These are phyloP conservation scores for Alternaria gaisen DNA, from an alignment of 2,329 filamentous ascomycete genomes.

Conservation along the genomic window DNA sequence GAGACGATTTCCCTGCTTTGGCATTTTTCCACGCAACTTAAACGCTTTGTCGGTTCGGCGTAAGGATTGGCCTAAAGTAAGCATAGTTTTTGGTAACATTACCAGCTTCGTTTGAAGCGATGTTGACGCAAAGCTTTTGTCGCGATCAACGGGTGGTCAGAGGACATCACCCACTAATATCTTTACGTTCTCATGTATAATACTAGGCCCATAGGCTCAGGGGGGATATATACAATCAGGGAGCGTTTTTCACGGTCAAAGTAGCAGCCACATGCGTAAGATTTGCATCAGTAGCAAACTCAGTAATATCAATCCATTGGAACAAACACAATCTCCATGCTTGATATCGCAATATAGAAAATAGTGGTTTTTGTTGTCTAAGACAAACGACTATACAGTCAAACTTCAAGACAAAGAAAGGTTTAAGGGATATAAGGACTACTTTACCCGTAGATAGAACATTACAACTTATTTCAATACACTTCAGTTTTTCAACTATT, in stretches of 20 bases:
- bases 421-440: too few species aligned
- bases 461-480: too few species aligned
- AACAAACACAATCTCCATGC: neutral
- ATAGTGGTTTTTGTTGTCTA: neutral
- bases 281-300: neutral
- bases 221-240: neutral
- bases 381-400: too few species aligned
- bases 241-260: neutral
- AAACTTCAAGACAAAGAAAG: too few species aligned
- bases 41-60: neutral
- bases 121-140: neutral
- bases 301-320: neutral
- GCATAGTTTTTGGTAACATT: neutral
- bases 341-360: neutral
- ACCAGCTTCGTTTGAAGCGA: neutral
- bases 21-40: neutral
- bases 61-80: neutral
- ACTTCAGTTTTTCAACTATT: too few species aligned
- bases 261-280: neutral
- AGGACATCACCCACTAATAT: constrained; percentile 17
- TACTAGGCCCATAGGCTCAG: neutral
- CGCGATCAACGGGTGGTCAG: constrained; percentile 6
- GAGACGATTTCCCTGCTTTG: neutral
- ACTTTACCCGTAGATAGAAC: too few species aligned
- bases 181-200: constrained; percentile 15